Conservation (phyloP, 2,329 filamentous ascomycete species). For the Hypoxylon sp. region DNA sequence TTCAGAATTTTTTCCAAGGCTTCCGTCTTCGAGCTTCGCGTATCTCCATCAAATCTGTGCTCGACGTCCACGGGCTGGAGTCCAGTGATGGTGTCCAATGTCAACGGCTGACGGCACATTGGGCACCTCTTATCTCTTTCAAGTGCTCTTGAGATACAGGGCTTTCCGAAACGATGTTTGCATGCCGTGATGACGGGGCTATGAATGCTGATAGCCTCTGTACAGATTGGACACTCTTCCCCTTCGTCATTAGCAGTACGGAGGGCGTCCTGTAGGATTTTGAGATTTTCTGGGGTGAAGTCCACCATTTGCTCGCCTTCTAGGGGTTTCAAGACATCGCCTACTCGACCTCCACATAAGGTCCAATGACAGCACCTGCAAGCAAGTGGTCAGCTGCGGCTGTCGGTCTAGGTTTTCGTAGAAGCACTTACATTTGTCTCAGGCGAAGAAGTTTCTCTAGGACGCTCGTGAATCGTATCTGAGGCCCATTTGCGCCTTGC, state of each 20-base stretch:
- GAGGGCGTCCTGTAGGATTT: slow-evolving; percentile 79
- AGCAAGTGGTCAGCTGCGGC: slow-evolving; percentile 36
- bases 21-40: slow-evolving; percentile 85
- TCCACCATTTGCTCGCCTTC: slow-evolving; percentile 76
- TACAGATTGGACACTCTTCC: slow-evolving; percentile 86
- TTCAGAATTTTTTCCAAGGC: slow-evolving; percentile 80
- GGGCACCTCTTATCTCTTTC: slow-evolving; percentile 84
- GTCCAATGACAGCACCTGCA: slow-evolving; percentile 87
- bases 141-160: slow-evolving; percentile 81
- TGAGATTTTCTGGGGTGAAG: slow-evolving; percentile 78
- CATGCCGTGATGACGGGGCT: slow-evolving; percentile 86
- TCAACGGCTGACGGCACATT: slow-evolving; percentile 80
- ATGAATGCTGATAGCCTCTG: slow-evolving; percentile 72
- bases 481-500: slow-evolving; percentile 48
- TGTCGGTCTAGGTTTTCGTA: slow-evolving; percentile 20
- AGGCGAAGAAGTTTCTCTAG: slow-evolving; percentile 86
- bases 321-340: slow-evolving; percentile 76
- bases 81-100: slow-evolving; percentile 71
- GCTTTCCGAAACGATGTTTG: slow-evolving; percentile 81
- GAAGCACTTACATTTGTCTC: slow-evolving; percentile 72
- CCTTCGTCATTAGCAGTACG: slow-evolving; percentile 82
- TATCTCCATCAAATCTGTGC: slow-evolving; percentile 70
- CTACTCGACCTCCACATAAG: slow-evolving; percentile 80
- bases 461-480: slow-evolving; percentile 73
- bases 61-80: slow-evolving; percentile 70